Base-by-base conservation (phyloP, 257 asterid species). In the Echites panduratus region DNA sequence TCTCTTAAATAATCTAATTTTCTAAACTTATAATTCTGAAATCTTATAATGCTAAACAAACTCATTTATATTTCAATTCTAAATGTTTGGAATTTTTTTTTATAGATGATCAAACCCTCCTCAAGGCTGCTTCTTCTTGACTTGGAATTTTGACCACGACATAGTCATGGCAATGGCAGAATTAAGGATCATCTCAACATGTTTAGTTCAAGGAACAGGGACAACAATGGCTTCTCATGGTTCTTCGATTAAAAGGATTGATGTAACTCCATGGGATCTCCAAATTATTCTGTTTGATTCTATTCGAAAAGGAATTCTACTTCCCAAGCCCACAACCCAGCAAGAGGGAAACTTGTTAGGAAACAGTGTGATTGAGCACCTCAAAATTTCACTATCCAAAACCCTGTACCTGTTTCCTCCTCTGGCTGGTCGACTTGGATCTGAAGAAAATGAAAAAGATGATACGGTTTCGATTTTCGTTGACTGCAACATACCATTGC, bases 371-470 rank as follows among this genome's bases (percentile, higher is more conserved):
- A 27, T 71, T 7, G 63, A 79, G 26, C 75, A 66, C 49, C 70
- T 79, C 24, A 75, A 71, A 40, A 11, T 41, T 29, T 59, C 80
- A 26, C 80, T 71, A 0, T 79, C 73, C 10, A 70, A 26, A 26
- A 67, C 87, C 0, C 82, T 88, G 5, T 68, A 78, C 70, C 83
- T 77, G 72, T 88, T 84, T 17, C 87, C 89, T n/a, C 89, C 85
- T 0, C 84, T 88, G 45, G 71, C 84, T 4, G 94, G 90, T 54
- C 90, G 87, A 59, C 53, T 84, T 0, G 73, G 76, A n/a, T 12
- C 68, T 45, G 8, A 45, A 3, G 58, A 40, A 14, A 68, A 74
- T 40, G 70, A 66, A 0, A 73, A 12, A 4, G 54, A 85, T 8
- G 44, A 70, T 11, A 59, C 81, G 0, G 3, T 10, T 0, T 20